Conservation (phyloP, 2,329 filamentous ascomycete genomes). For the Penicillium verrucosum region DNA sequence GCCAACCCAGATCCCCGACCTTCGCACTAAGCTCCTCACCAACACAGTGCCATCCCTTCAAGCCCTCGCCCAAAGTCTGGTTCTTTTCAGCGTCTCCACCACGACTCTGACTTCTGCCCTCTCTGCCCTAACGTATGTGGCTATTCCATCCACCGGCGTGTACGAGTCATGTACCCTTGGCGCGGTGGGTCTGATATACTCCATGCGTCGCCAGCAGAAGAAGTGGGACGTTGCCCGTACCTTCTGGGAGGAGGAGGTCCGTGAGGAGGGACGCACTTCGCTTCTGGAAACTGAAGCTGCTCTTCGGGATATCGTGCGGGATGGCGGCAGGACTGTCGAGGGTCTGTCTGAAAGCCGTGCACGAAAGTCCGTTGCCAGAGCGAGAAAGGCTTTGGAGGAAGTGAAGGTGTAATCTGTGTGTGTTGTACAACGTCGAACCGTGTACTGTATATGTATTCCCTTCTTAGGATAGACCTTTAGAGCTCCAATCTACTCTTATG, state of each 20-base stretch:
- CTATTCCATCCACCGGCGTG: conserved; percentile 49
- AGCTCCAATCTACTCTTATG: conserved; percentile 20
- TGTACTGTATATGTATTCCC: conserved; percentile 19
- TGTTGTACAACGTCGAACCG: background rate
- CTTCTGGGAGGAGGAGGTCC: conserved; percentile 52
- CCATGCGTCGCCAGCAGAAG: conserved; percentile 56
- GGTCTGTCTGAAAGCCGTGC: conserved; percentile 41
- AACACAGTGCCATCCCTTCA: conserved; percentile 69
- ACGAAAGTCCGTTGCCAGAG: conserved; percentile 46
- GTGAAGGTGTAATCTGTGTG: conserved; percentile 21
- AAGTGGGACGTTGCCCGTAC: conserved; percentile 55
- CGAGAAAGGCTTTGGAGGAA: conserved; percentile 46
- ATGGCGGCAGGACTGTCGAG: conserved; percentile 40
- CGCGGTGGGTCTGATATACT: conserved; percentile 57
- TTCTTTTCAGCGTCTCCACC: conserved; percentile 72
- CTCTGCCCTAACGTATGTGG: conserved; percentile 55
- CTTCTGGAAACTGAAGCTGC: conserved; percentile 53
- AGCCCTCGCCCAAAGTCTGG: conserved; percentile 68
- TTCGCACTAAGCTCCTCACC: conserved; percentile 64
- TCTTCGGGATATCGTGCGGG: conserved; percentile 47
- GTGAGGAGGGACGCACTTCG: conserved; percentile 57
- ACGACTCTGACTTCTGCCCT: conserved; percentile 61
- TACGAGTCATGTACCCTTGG: conserved; percentile 61
- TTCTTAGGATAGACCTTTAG: conserved; percentile 15
- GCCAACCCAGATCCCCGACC: conserved; percentile 71